Percentiles rank a stretch among this genome's conserved stretches.
These are phyloP conservation scores for Paramecium biaurelia DNA, from an alignment of 73 alveolate genomes.

Conservation along the genomic window DNA sequence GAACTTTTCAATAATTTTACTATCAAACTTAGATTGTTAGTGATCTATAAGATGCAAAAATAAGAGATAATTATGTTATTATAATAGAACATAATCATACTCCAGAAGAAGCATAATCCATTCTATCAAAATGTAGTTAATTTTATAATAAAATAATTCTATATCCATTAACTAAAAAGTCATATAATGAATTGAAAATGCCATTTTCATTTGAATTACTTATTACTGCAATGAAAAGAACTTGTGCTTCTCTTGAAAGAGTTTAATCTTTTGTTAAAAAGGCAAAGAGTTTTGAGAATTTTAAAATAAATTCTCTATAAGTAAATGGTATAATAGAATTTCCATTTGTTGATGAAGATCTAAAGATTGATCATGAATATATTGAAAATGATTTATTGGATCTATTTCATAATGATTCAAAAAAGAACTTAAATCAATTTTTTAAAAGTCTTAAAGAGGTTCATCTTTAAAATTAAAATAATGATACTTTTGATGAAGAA, in stretches of 20 bases:
- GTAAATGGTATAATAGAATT: neutral
- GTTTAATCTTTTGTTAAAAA: neutral
- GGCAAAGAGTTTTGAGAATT: neutral
- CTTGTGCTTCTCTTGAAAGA: neutral
- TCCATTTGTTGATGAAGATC: neutral
- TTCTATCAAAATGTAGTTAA: neutral
- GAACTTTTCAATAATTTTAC: neutral
- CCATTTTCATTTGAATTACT: constrained; percentile 14
- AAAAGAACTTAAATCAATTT: neutral
- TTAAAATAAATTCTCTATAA: neutral
- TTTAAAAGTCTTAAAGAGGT: neutral
- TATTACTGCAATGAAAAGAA: neutral
- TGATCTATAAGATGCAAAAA: neutral
- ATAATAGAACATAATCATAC: neutral
- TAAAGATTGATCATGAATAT: neutral
- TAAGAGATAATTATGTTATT: neutral
- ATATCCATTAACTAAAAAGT: neutral
- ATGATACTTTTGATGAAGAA: constrained; percentile 9
- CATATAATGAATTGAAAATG: neutral
- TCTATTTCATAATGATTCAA: neutral
- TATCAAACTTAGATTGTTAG: neutral
- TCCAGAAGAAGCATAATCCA: constrained; percentile 5
- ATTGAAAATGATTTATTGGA: neutral
- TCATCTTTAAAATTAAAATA: neutral
- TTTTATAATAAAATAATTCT: neutral